Conservation (phyloP, 805 yeast species). For the Schwanniomyces sp. region DNA sequence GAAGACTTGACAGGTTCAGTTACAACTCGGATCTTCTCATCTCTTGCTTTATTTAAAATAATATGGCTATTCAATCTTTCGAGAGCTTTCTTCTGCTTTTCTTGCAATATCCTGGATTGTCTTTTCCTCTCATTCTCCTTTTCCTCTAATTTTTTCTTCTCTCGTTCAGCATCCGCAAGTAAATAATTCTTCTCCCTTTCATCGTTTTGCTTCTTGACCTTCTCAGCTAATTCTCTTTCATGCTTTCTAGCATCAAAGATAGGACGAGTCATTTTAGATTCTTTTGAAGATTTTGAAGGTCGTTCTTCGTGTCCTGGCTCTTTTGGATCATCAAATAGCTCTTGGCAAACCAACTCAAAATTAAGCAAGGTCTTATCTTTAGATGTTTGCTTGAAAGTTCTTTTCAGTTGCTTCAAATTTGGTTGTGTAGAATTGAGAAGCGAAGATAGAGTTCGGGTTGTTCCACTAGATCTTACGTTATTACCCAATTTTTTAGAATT, state of each 20-base stretch:
- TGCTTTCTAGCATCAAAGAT: conserved; percentile 5
- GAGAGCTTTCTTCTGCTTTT: conserved; percentile 29
- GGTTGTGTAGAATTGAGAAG: background rate
- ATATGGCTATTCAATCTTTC: conserved; percentile 20
- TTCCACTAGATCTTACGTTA: background rate
- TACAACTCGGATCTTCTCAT: conserved; percentile 15
- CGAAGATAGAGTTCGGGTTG: background rate
- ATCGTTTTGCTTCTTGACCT: conserved; percentile 19
- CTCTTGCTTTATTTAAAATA: conserved; percentile 11
- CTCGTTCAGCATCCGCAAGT: conserved; percentile 13
- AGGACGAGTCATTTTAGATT: background rate
- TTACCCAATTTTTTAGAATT: background rate
- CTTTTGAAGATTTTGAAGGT: background rate
- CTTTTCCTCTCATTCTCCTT: conserved; percentile 12
- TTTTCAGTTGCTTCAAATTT: background rate
- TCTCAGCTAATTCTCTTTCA: conserved; percentile 20
- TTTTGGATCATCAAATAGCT: conserved; percentile 25
- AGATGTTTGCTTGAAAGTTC: conserved; percentile 7
- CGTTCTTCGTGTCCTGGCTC: background rate
- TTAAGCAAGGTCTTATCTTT: conserved; percentile 26
- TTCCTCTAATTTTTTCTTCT: conserved; percentile 8
- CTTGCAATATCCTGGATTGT: conserved; percentile 22
- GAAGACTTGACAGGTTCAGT: conserved; percentile 29
- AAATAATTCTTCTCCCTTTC: conserved; percentile 16
- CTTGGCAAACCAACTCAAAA: conserved; percentile 32